phyloP scores from a whole-genome alignment of 208 protist genomes.

The Leptomonas seymouri region DNA sequence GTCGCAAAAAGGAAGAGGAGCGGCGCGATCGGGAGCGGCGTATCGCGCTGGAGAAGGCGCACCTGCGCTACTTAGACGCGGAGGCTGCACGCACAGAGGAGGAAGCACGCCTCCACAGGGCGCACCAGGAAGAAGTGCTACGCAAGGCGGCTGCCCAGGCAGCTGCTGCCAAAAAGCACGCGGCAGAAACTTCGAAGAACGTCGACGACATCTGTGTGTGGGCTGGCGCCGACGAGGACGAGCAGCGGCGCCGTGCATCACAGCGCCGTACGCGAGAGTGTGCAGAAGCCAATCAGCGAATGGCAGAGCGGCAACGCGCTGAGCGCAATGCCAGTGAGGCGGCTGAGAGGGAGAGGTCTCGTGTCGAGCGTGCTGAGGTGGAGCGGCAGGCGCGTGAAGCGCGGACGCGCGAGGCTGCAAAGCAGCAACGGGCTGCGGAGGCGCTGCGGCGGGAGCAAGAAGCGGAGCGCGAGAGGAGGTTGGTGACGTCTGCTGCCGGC shows the following conservation, averaged over 20 bases:
- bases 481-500: neutral
- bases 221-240: constrained; percentile 25
- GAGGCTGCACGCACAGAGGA: constrained; percentile 15
- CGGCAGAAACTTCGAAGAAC: neutral
- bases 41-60: constrained; percentile 19
- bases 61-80: constrained; percentile 20
- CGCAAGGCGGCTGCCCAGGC: constrained; percentile 16
- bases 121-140: constrained; percentile 21
- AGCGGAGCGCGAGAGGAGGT: constrained; percentile 14
- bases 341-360: constrained; percentile 1
- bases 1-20: constrained; percentile 47
- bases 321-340: constrained; percentile 19
- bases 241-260: constrained; percentile 3
- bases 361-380: constrained; percentile 1
- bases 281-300: constrained; percentile 18
- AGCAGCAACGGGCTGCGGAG: constrained; percentile 19
- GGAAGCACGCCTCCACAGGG: constrained; percentile 12
- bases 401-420: constrained; percentile 5
- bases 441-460: constrained; percentile 22
- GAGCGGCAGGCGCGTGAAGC: constrained; percentile 14
- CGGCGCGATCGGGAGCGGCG: constrained; percentile 19
- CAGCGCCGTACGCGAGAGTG: constrained; percentile 21
- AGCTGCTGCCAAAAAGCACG: constrained; percentile 1
- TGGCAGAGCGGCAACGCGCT: constrained; percentile 11
- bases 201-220: neutral